Evolutionary conservation across 2,329 filamentous ascomycete species (phyloP).

Genomic region (Shiraia bambusicola): DNA sequence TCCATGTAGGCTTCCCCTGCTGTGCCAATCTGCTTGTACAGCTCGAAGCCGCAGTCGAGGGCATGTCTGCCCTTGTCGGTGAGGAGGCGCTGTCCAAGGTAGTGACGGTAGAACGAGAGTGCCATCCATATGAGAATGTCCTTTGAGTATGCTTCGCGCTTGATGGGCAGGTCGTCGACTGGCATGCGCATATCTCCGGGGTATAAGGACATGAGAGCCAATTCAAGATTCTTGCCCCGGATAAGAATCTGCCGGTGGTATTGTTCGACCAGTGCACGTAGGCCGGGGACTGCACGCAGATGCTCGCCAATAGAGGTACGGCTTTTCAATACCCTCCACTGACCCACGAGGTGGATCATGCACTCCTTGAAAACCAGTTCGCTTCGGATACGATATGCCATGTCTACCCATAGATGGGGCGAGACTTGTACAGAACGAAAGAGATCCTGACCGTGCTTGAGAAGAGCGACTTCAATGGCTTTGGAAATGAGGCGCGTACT

Average conservation of each 20-base stretch:
- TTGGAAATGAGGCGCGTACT: slow-evolving; percentile 47
- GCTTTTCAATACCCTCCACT: slow-evolving; percentile 37
- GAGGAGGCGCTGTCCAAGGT: slow-evolving; percentile 46
- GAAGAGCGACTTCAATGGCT: slow-evolving; percentile 51
- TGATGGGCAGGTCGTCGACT: slow-evolving; percentile 35
- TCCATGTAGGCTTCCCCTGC: slow-evolving; percentile 50
- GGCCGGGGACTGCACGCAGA: slow-evolving; percentile 20
- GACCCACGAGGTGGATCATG: slow-evolving; percentile 48
- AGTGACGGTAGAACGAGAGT: slow-evolving; percentile 51
- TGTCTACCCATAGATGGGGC: slow-evolving; percentile 50
- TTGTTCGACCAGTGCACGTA: slow-evolving; percentile 34
- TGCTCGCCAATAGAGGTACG: slow-evolving; percentile 6
- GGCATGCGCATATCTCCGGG: slow-evolving; percentile 30
- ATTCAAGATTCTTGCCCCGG: slow-evolving; percentile 31
- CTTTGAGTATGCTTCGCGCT: slow-evolving; percentile 48
- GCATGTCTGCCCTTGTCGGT: slow-evolving; percentile 42
- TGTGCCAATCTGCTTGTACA: slow-evolving; percentile 46
- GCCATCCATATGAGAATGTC: slow-evolving; percentile 57
- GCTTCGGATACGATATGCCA: slow-evolving; percentile 50
- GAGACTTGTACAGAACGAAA: slow-evolving; percentile 48
- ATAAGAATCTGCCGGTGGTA: slow-evolving; percentile 32
- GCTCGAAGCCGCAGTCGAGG: slow-evolving; percentile 49
- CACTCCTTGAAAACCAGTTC: slow-evolving; percentile 50
- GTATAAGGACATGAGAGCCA: slow-evolving; percentile 25
- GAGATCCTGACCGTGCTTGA: slow-evolving; percentile 50